Base-by-base conservation (phyloP, 805 yeast species). In the Saturnispora sanitii region DNA sequence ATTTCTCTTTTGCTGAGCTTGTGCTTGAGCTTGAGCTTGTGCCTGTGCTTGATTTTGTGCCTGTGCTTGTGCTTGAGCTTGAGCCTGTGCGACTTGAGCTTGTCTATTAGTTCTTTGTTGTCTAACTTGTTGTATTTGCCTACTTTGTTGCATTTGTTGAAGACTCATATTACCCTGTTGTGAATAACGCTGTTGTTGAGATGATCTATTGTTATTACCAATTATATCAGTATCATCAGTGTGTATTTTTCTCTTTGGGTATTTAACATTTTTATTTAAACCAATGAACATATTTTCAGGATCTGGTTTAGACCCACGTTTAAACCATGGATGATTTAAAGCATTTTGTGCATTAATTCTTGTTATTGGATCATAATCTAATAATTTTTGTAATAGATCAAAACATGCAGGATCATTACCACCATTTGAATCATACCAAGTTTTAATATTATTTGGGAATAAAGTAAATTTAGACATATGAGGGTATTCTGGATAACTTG, bases 361-460 rank as follows among this genome's bases (percentile, higher is more conserved):
- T 19, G 66, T 67, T 6, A 78, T 68, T 0, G 98, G 97, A 54
- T 92, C 95, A 57, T 87, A 92, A 44, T 74, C 82, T 38, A 92
- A 60, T 30, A 92, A 56, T 32, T 72, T 71, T 28, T 73, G 64
- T 21, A 90, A 61, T 21, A 90, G 62, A 43, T 75, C 72, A 17
- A 83, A 66, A 33, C 95, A 87, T 49, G 68, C 68, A 43, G 72
- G 73, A 54, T 81, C 82, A 5, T 76, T 65, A 0, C 85, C 90
- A 12, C 94, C 94, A 22, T 83, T 77, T 2, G 84, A 69, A 46
- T 80, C 82, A 57, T 81, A 90, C 98, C 98, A 92, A 11, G 79
- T 76, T 31, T 75, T 75, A 30, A 92, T 62, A 51, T 81, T 82
- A 11, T 79, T 68, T 1, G 86, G 83, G 51, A 77, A 82, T 16